phyloP scores from a whole-genome alignment of 1,284 basidiomycete species.

The Fomitopsis betulina region DNA sequence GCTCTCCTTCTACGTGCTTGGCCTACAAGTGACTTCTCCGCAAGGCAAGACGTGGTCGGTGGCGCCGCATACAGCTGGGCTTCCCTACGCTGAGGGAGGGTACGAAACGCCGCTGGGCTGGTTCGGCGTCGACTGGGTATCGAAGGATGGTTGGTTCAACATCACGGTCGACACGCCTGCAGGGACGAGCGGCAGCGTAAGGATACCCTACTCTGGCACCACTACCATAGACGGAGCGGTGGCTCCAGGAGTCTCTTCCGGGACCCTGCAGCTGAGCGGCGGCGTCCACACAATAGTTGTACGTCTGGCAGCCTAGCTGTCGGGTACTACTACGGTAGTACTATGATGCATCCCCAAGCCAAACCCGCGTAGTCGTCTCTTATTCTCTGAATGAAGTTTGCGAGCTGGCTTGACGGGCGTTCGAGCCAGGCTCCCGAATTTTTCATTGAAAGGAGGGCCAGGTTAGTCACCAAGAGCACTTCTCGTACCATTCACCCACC shows the following conservation, averaged over 20 bases:
- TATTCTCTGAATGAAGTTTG: too few species aligned
- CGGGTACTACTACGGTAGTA: too few species aligned
- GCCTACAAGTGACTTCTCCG: constrained; percentile 35
- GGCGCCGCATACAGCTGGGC: constrained; percentile 36
- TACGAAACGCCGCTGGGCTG: constrained; percentile 40
- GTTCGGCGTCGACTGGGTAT: constrained; percentile 33
- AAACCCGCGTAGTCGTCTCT: too few species aligned
- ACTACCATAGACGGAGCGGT: constrained; percentile 24
- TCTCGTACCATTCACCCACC: too few species aligned
- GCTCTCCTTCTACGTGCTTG: constrained; percentile 40
- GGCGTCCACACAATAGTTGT: constrained; percentile 13
- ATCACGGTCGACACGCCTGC: constrained; percentile 28
- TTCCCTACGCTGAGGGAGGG: constrained; percentile 35
- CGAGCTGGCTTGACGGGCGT: too few species aligned
- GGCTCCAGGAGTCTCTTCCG: neutral
- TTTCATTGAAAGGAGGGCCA: too few species aligned
- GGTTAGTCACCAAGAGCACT: too few species aligned
- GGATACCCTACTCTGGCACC: constrained; percentile 27
- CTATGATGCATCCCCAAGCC: too few species aligned
- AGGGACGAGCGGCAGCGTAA: constrained; percentile 30
- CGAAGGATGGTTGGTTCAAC: constrained; percentile 17
- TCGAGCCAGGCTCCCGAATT: too few species aligned
- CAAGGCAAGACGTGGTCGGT: constrained; percentile 38
- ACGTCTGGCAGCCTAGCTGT: neutral
- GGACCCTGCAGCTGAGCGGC: constrained; percentile 9